phyloP scores from a whole-genome alignment of 768 basidiomycete genomes.

The Tulasnella sp. region DNA sequence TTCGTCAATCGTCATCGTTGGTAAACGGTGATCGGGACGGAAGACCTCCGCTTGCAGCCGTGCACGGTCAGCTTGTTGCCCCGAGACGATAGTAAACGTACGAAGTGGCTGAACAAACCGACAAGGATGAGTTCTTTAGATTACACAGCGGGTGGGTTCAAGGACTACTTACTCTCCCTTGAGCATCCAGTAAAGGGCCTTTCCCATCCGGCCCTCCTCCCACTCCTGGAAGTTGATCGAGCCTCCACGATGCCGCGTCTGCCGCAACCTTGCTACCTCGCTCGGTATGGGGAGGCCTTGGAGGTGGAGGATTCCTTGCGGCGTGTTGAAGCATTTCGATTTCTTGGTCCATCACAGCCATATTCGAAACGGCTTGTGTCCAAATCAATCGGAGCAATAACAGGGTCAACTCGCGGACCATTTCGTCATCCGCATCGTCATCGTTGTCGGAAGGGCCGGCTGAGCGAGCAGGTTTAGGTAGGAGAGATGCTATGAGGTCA shows the following conservation, averaged over 20 bases:
- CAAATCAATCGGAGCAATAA: conserved; percentile 72
- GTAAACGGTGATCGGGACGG: conserved; percentile 73
- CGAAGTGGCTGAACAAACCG: conserved; percentile 68
- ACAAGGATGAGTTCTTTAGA: background rate
- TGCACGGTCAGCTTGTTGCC: conserved; percentile 58
- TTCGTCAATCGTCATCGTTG: conserved; percentile 95
- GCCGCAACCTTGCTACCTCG: conserved; percentile 37
- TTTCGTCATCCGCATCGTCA: conserved; percentile 60
- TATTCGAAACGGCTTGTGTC: conserved; percentile 61
- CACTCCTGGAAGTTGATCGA: conserved; percentile 51
- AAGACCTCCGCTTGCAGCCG: conserved; percentile 79
- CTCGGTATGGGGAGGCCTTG: conserved; percentile 44
- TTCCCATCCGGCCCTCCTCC: conserved; percentile 44
- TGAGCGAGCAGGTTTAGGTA: conserved; percentile 42
- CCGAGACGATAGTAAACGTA: conserved; percentile 86
- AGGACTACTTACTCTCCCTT: conserved; percentile 63
- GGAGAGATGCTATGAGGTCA: conserved; percentile 60
- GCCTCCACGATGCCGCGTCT: conserved; percentile 63
- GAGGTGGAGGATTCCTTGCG: conserved; percentile 44
- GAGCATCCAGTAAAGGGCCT: conserved; percentile 66
- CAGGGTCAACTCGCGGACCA: conserved; percentile 62
- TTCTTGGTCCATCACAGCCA: conserved; percentile 69
- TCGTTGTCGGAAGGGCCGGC: conserved; percentile 38
- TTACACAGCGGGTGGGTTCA: background rate
- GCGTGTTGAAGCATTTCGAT: conserved; percentile 60